A percentile compares a stretch with the other conserved stretches of the same genome.
Evolutionary conservation across 768 basidiomycete species (phyloP).

Genomic region (Multifurca ochricompacta): DNA sequence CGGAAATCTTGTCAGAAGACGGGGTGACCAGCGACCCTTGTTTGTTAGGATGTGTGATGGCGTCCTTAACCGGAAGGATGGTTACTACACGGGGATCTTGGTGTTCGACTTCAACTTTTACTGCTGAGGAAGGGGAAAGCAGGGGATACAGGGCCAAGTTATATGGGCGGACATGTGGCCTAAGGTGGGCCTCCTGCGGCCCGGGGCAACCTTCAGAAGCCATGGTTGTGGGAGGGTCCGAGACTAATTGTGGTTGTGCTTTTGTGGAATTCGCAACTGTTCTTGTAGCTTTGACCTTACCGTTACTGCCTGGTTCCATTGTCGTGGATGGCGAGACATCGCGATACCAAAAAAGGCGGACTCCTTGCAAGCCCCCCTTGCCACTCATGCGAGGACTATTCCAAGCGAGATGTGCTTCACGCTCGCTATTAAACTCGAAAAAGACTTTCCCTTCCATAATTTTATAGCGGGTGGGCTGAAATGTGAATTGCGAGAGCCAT

Average conservation of each 20-base stretch:
- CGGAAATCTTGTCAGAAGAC: neutral
- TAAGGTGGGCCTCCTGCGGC: neutral
- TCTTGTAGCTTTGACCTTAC: neutral
- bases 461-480: slow-evolving; percentile 2
- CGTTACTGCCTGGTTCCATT: neutral
- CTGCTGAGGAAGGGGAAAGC: neutral
- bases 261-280: slow-evolving; percentile 5
- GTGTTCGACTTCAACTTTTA: neutral
- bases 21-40: neutral
- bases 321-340: neutral
- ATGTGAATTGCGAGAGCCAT: slow-evolving; percentile 33
- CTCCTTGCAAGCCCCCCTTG: slow-evolving; percentile 30
- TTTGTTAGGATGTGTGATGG: neutral
- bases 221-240: neutral
- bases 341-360: slow-evolving; percentile 22
- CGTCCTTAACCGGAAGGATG: neutral
- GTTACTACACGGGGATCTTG: neutral
- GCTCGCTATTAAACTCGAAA: slow-evolving; percentile 41
- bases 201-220: neutral
- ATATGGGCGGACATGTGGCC: neutral
- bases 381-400: slow-evolving; percentile 39
- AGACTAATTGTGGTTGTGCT: neutral
- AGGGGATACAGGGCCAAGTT: neutral
- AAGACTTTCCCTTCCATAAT: slow-evolving; percentile 39
- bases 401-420: slow-evolving; percentile 42